Evolutionary conservation across 257 asterid genomes (phyloP), one percentile per base, ranked within the genome.

Genomic region (Scutellaria baicalensis): DNA sequence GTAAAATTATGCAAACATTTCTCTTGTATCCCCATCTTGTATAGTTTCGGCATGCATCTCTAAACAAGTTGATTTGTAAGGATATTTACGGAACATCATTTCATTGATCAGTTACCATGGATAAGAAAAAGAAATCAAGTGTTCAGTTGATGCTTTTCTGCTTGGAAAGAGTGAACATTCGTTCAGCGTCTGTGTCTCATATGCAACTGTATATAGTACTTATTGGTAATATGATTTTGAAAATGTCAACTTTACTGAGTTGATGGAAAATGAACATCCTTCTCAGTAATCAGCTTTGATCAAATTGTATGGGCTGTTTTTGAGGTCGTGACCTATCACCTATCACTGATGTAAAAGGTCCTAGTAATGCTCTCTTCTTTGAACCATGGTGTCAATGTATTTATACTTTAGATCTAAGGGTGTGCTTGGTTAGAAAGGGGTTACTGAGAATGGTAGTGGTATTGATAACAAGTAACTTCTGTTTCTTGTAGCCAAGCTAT

Each of bases 401-500:
- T 17, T 18, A 6, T 62, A 31, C 64, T 58, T 40, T 65, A 27
- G 33, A 63, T 68, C 54, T 65, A 64, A 16, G 33, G 33, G 33
- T 27, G 33, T 27, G 33, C 33, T 27, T 27, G 33, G 33, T 27
- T 27, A 27, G 33, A 5, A 1, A 27, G 33, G 33, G 33, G 33
- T 4, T 27, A 27, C 2, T 27, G 33, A 5, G 33, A 27, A 27
- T 27, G 33, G 33, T 27, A 27, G 4, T 5, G 33, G 33, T 27
- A 27, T 27, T 27, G 33, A 27, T 27, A 27, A 3, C 3, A 27
- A 27, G 4, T 4, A 70, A 57, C 50, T 12, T 47, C 50, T 76
- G 27, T 65, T 66, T 44, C 77, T 63, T 86, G 82, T 79, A 94
- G 99, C 89, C 81, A 79, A 91, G 87, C 85, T 94, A 94, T 82